A percentile compares a stretch with the other conserved stretches of the same genome.
phyloP scores from a whole-genome alignment of 345 rosid species.

The Nasturtium officinale region DNA sequence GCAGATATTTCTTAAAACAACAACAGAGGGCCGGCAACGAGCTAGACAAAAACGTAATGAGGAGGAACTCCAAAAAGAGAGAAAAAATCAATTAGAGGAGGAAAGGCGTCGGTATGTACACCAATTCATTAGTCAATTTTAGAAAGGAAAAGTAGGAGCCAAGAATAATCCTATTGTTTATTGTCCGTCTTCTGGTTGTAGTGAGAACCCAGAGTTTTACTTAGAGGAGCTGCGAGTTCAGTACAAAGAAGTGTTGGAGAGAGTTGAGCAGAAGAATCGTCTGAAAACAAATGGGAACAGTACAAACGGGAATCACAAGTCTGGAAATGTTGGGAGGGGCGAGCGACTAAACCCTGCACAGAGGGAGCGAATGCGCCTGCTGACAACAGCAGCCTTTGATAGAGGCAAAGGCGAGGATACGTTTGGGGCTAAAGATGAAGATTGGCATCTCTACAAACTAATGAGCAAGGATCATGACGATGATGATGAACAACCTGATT shows the following conservation, averaged over 20 bases:
- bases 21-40: conserved; percentile 81
- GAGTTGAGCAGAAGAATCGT: conserved; percentile 82
- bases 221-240: conserved; percentile 65
- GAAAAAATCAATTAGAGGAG: conserved; percentile 78
- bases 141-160: neutral
- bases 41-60: conserved; percentile 91
- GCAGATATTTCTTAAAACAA: conserved; percentile 85
- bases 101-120: conserved; percentile 75
- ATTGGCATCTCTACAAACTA: conserved; percentile 93
- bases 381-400: conserved; percentile 95
- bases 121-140: conserved; percentile 26
- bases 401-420: conserved; percentile 97
- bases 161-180: conserved; percentile 18
- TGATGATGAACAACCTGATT: conserved; percentile 70
- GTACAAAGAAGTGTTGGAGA: conserved; percentile 80
- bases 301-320: conserved; percentile 66
- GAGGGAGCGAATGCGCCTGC: conserved; percentile 92
- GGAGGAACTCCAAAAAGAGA: conserved; percentile 78
- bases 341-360: conserved; percentile 97
- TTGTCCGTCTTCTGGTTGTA: conserved; percentile 35
- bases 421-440: conserved; percentile 91
- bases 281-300: conserved; percentile 74
- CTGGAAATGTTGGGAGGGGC: conserved; percentile 88
- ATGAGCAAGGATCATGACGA: conserved; percentile 92
- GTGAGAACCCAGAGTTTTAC: conserved; percentile 88